A percentile compares a stretch with the other conserved stretches of the same genome.
These are phyloP conservation scores for Eimeria zaria DNA, from an alignment of 169 alveolate genomes.

Conservation along the genomic window DNA sequence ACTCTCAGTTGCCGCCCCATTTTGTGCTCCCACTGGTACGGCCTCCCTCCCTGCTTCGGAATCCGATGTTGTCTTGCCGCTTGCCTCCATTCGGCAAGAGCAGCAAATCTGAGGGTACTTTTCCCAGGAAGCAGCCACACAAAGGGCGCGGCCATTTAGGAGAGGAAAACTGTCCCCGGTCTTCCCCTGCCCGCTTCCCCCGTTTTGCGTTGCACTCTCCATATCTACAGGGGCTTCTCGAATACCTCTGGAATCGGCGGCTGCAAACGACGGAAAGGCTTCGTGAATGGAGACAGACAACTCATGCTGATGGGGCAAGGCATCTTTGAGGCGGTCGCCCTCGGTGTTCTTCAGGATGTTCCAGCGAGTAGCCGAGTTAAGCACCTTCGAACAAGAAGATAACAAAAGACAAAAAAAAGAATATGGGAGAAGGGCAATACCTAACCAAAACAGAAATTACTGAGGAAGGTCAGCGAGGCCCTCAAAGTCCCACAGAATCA, in stretches of 20 bases:
- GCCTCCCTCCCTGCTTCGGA: background rate
- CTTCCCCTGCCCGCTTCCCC: background rate
- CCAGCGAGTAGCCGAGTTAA: slow-evolving; percentile 38
- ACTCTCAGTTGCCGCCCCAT: background rate
- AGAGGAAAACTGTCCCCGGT: slow-evolving; percentile 6
- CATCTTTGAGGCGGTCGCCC: background rate
- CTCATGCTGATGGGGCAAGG: slow-evolving; percentile 19
- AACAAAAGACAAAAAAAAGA: background rate
- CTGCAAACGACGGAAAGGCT: background rate
- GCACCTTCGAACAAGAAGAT: background rate
- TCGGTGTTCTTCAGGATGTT: slow-evolving; percentile 39
- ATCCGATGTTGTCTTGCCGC: background rate
- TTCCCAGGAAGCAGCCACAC: slow-evolving; percentile 45
- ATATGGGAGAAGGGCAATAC: background rate
- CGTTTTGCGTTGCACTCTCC: background rate
- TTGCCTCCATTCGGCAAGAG: slow-evolving; percentile 14
- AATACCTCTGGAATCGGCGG: background rate
- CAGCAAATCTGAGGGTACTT: background rate
- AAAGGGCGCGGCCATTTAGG: slow-evolving; percentile 41
- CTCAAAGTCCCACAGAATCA: background rate
- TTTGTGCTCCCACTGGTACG: background rate
- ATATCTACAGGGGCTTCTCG: background rate
- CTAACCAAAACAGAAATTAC: too few relatives aligned
- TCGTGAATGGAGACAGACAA: background rate
- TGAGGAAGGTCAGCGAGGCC: background rate